Conservation (phyloP, 2,329 filamentous ascomycete species). For the Hypoxylon sp. region DNA sequence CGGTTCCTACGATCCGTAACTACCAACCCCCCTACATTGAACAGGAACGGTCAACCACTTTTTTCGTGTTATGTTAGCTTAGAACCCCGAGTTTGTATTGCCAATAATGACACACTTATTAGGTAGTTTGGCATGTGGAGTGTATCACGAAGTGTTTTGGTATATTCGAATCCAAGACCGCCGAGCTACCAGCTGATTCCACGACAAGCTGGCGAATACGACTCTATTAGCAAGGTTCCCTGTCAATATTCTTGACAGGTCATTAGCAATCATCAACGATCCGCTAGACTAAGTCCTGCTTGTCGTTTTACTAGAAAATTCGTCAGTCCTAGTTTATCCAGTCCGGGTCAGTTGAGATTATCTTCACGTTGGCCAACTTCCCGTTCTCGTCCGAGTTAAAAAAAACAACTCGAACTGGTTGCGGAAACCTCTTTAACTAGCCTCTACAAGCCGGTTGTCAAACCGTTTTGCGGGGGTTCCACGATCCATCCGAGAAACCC, state of each 20-base stretch:
- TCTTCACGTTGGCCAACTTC: neutral
- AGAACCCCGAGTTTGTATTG: neutral
- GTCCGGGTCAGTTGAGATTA: slow-evolving; percentile 1
- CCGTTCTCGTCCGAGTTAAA: neutral
- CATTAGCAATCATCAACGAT: slow-evolving; percentile 17
- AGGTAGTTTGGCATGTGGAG: neutral
- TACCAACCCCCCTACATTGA: slow-evolving; percentile 8
- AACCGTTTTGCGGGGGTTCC: slow-evolving; percentile 5
- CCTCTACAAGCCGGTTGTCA: slow-evolving; percentile 3
- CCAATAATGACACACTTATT: neutral
- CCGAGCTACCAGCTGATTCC: slow-evolving; percentile 7
- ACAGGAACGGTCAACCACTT: neutral
- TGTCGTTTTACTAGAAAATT: neutral
- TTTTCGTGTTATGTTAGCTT: slow-evolving; percentile 1
- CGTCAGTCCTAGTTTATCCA: neutral
- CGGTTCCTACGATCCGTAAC: slow-evolving; percentile 19
- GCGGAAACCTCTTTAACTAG: neutral
- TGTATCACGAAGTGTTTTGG: neutral
- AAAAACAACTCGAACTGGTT: neutral
- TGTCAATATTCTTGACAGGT: slow-evolving; percentile 18
- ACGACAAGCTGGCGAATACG: slow-evolving; percentile 8
- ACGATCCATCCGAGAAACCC: slow-evolving; percentile 2
- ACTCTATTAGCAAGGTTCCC: slow-evolving; percentile 15
- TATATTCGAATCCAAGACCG: neutral
- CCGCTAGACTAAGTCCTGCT: neutral